phyloP scores from a whole-genome alignment of 257 asterid species.

The Solanum pinnatisectum region DNA sequence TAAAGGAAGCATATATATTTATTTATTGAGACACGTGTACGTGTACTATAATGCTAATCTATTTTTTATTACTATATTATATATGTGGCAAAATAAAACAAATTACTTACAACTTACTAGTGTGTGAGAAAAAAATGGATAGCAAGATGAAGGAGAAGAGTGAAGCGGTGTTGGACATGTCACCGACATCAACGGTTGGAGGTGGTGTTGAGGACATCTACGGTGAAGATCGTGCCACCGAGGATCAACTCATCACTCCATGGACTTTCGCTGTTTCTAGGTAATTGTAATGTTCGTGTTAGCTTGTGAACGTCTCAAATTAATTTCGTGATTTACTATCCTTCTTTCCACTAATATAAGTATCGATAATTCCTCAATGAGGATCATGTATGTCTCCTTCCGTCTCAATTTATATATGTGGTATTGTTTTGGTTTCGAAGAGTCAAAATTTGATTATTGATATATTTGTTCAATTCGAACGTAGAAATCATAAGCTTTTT shows the following conservation, averaged over 20 bases:
- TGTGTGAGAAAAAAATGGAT: slow-evolving; percentile 30
- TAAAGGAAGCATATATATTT: background rate
- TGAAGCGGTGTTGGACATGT: slow-evolving; percentile 15
- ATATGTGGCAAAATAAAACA: background rate
- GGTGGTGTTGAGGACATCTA: slow-evolving; percentile 88
- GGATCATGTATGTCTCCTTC: too few relatives aligned
- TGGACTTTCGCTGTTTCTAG: slow-evolving; percentile 73
- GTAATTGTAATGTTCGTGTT: slow-evolving; percentile 2
- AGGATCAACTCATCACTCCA: slow-evolving; percentile 76
- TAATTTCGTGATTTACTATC: background rate
- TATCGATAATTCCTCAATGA: background rate
- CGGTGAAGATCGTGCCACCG: slow-evolving; percentile 84
- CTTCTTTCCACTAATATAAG: background rate
- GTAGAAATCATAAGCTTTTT: background rate
- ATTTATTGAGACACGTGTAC: background rate
- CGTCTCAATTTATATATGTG: background rate
- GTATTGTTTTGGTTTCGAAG: background rate
- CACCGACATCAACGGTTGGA: slow-evolving; percentile 30
- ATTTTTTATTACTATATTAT: background rate
- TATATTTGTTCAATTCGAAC: background rate
- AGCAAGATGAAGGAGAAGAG: slow-evolving; percentile 44
- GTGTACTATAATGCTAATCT: background rate
- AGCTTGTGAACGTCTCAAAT: background rate
- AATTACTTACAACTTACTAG: background rate
- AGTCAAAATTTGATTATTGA: background rate